phyloP scores from a whole-genome alignment of 75 land plant genomes.

The Azolla pinnata region DNA sequence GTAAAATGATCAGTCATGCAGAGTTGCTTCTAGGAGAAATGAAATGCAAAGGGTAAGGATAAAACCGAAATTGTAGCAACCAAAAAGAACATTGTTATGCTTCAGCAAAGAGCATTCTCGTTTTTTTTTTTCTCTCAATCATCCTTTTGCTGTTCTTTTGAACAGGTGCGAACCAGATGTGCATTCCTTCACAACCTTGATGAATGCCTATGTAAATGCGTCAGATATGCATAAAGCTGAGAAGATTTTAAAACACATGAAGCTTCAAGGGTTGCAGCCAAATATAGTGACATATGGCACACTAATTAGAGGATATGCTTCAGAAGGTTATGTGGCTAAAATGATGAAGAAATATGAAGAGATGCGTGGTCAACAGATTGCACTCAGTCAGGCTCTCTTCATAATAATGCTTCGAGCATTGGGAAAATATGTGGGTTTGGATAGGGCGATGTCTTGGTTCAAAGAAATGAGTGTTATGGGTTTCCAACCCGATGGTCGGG shows the following conservation, averaged over 20 bases:
- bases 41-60: constrained; percentile 61
- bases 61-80: too few relatives aligned
- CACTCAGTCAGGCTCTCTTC: constrained; percentile 57
- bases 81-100: too few relatives aligned
- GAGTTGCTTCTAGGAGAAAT: constrained; percentile 65
- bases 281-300: constrained; percentile 78
- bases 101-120: too few relatives aligned
- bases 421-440: constrained; percentile 68
- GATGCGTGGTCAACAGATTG: constrained; percentile 39
- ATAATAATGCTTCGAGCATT: constrained; percentile 66
- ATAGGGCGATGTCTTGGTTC: constrained; percentile 60
- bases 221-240: constrained; percentile 85
- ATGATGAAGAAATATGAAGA: constrained; percentile 58
- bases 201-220: constrained; percentile 80
- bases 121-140: too few relatives aligned
- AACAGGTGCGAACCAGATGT: constrained; percentile 71
- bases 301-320: constrained; percentile 84
- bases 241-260: constrained; percentile 51
- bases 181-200: constrained; percentile 70
- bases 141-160: background rate
- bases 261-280: constrained; percentile 58
- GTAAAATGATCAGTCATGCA: constrained; percentile 80
- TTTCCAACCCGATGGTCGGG: constrained; percentile 58
- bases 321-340: constrained; percentile 38
- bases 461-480: constrained; percentile 72